Evolutionary conservation across 495 filamentous ascomycete species (phyloP).

Genomic region (Penicillium canariense): DNA sequence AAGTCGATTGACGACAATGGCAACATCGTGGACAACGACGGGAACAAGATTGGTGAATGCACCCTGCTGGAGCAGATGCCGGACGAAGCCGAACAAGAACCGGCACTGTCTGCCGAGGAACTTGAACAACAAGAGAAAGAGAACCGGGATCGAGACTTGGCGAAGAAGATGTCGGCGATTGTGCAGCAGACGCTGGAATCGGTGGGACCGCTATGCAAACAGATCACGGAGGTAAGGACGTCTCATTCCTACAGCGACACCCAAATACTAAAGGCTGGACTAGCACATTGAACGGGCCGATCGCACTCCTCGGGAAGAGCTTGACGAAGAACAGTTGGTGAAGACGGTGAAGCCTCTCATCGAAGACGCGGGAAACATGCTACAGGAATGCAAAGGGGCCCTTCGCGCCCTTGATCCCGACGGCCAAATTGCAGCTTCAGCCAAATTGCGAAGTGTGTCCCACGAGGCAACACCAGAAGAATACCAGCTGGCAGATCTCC

Average conservation of each 20-base stretch:
- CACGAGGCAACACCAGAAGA: slow-evolving; percentile 84
- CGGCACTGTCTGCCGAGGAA: slow-evolving; percentile 44
- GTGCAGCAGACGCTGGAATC: slow-evolving; percentile 77
- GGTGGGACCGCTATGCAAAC: slow-evolving; percentile 79
- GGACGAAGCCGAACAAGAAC: slow-evolving; percentile 37
- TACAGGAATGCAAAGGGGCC: slow-evolving; percentile 83
- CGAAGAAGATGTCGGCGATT: slow-evolving; percentile 71
- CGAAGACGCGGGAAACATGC: slow-evolving; percentile 76
- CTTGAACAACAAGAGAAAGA: slow-evolving; percentile 54
- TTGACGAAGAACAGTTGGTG: slow-evolving; percentile 88
- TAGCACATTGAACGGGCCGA: slow-evolving; percentile 79
- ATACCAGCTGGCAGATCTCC: slow-evolving; percentile 74
- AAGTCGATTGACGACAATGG: slow-evolving; percentile 84
- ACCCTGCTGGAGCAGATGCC: slow-evolving; percentile 74
- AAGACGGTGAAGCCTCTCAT: slow-evolving; percentile 83
- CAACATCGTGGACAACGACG: slow-evolving; percentile 79
- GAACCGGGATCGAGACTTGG: slow-evolving; percentile 70
- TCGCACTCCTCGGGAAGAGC: slow-evolving; percentile 77
- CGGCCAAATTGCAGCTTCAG: slow-evolving; percentile 75
- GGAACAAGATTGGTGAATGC: slow-evolving; percentile 75
- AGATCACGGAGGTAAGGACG: slow-evolving; percentile 80
- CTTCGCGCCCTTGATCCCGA: slow-evolving; percentile 91
- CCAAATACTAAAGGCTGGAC: background rate
- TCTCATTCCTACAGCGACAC: too few species aligned
- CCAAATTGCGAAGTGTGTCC: slow-evolving; percentile 75